Conservation (phyloP, 2,329 filamentous ascomycete genomes). For the Dactylonectria macrodidyma region DNA sequence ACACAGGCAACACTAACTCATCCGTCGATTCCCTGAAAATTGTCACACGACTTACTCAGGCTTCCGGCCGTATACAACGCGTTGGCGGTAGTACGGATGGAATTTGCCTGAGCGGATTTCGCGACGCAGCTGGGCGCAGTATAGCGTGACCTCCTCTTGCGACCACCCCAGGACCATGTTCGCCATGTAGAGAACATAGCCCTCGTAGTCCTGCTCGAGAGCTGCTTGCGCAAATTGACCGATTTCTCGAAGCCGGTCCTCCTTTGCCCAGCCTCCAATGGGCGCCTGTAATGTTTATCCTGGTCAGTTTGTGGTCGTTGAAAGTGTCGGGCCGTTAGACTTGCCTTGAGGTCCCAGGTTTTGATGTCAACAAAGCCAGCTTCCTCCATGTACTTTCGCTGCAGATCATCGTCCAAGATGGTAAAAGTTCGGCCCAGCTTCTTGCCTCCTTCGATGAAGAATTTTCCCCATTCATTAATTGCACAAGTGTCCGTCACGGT, state of each 20-base stretch:
- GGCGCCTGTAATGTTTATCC: conserved; percentile 30
- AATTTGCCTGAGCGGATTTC: conserved; percentile 49
- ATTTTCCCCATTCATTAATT: conserved; percentile 47
- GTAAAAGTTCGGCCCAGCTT: conserved; percentile 50
- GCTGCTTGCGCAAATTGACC: conserved; percentile 50
- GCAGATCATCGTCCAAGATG: conserved; percentile 39
- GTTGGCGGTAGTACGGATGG: conserved; percentile 49
- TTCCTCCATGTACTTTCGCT: conserved; percentile 41
- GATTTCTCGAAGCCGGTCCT: conserved; percentile 33
- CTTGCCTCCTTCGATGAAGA: conserved; percentile 49
- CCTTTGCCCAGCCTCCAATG: conserved; percentile 38
- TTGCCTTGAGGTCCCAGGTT: conserved; percentile 41
- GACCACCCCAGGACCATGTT: conserved; percentile 55
- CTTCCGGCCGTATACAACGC: conserved; percentile 47
- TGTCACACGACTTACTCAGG: conserved; percentile 22
- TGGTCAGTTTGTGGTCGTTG: not conserved
- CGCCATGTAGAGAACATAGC: conserved; percentile 52
- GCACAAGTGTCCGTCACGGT: conserved; percentile 48
- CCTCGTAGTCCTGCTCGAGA: conserved; percentile 55
- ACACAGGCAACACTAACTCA: not conserved
- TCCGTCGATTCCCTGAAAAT: not conserved
- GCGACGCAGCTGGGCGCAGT: conserved; percentile 53
- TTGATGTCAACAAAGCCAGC: conserved; percentile 41
- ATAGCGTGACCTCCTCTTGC: conserved; percentile 51
- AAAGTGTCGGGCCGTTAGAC: fast-evolving